Evolutionary conservation across 345 rosid genomes (phyloP).

Genomic region (Eucalyptus leucophloia): DNA sequence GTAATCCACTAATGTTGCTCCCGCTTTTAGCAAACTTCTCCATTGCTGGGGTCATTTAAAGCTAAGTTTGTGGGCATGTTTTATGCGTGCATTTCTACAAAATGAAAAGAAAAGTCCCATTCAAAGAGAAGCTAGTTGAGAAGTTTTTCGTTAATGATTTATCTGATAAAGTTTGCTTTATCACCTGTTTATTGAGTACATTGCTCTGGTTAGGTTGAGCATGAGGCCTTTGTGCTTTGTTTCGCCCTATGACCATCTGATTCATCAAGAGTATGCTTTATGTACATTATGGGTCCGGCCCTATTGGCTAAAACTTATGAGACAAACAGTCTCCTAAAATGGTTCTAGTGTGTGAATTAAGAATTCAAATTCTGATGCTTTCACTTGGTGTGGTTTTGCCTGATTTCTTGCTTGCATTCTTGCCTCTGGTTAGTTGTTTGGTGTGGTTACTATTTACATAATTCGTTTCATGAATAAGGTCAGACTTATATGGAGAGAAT

Average conservation of each 20-base stretch:
- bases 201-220: not conserved
- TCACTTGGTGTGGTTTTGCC: not conserved
- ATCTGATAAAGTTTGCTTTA: not conserved
- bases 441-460: not conserved
- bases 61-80: slow-evolving; percentile 7
- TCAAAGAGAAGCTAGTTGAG: not conserved
- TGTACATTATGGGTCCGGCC: not conserved
- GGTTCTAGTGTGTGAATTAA: not conserved
- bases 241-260: not conserved
- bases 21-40: not conserved
- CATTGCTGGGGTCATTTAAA: not conserved
- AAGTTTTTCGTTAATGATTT: not conserved
- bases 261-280: not conserved
- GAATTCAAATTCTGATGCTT: not conserved
- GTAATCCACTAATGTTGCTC: slow-evolving; percentile 8
- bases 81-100: not conserved
- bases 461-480: not conserved
- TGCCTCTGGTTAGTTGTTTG: not conserved
- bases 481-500: not conserved
- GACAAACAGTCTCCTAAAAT: not conserved
- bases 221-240: not conserved
- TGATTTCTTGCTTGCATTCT: not conserved
- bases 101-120: not conserved
- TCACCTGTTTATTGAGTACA: not conserved
- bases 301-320: not conserved